Base-by-base conservation (phyloP, 306 rosid genomes). In the Chamaecrista fasciculata region DNA sequence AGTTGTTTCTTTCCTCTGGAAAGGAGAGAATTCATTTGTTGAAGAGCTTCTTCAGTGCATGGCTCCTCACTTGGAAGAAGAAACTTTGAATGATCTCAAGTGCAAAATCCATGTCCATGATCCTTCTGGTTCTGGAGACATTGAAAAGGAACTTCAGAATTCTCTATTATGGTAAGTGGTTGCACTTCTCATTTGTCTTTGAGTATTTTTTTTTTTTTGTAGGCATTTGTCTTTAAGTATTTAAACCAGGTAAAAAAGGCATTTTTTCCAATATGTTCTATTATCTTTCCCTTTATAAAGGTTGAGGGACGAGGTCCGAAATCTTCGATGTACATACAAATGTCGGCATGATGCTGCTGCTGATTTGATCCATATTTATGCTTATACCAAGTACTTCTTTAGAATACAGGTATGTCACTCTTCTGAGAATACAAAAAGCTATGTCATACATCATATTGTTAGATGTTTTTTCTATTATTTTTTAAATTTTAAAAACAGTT, bases 291-390 rank as follows among this genome's bases (percentile, higher is more conserved):
- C 23, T 75, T 55, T 59, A 26, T 31, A 36, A 65, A 95, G 99
- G 99, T 81, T 95, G 91, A 95, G 99, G 84, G 99, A 91, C n/a
- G 99, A 95, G 84, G 87, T 95, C 78, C 86, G 95, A 64, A 71
- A 80, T 82, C 87, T 95, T 80, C 84, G 83, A 58, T 95, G 97
- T 86, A 84, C 99, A 80, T 89, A 91, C 87, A 95, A 81, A 84
- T 89, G 97, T 65, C 95, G 95, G 81, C 87, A 95, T 49, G 99
- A 95, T 75, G 99, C 99, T 68, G 96, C 99, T 70, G 99, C 99
- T 53, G 99, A 95, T 86, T 81, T 95, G 78, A 91, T 95, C 77
- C 99, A 95, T 84, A 87, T 87, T 72, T 95, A 91, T 53, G 97
- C 97, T 74, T 86, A 85, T 75, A 95, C 95, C 69, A 83, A 86